Evolutionary conservation across 2,329 filamentous ascomycete species (phyloP).

Genomic region (Pseudocercospora cruenta): DNA sequence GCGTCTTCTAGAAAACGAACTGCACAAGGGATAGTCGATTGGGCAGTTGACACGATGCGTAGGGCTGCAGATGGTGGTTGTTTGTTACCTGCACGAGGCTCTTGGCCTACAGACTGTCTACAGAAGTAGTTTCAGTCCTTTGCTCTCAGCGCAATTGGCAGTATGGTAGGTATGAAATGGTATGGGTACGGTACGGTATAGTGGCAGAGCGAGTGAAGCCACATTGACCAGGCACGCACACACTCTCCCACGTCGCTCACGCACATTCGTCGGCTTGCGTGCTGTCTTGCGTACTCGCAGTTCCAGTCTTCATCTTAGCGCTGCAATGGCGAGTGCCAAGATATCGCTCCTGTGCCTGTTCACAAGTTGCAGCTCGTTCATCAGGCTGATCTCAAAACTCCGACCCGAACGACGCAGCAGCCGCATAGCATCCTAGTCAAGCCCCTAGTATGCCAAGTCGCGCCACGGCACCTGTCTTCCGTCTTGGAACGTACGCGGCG

Average conservation of each 20-base stretch:
- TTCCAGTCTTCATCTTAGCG: not conserved
- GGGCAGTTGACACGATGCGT: no score
- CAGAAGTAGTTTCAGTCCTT: not conserved
- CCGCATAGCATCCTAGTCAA: not conserved
- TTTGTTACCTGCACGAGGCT: not conserved
- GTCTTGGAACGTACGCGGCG: not conserved
- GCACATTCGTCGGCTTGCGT: not conserved
- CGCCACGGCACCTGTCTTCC: slow-evolving; percentile 1
- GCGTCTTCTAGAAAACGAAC: not conserved
- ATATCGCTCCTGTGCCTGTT: not conserved
- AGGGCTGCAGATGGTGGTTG: not conserved
- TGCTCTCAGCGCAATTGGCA: not conserved
- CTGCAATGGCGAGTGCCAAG: not conserved
- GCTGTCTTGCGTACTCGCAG: no score
- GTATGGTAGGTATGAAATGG: not conserved
- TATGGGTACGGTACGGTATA: not conserved
- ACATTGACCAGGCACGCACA: not conserved
- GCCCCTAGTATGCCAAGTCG: not conserved
- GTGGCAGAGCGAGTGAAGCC: not conserved
- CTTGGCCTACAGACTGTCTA: not conserved
- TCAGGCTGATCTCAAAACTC: not conserved
- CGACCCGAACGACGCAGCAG: not conserved
- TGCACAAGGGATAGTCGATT: not conserved
- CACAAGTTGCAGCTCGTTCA: not conserved
- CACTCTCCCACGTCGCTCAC: not conserved